Percentiles rank a stretch among this genome's conserved stretches.
Conservation (phyloP, 495 filamentous ascomycete species). For the Delitschia confertaspora region DNA sequence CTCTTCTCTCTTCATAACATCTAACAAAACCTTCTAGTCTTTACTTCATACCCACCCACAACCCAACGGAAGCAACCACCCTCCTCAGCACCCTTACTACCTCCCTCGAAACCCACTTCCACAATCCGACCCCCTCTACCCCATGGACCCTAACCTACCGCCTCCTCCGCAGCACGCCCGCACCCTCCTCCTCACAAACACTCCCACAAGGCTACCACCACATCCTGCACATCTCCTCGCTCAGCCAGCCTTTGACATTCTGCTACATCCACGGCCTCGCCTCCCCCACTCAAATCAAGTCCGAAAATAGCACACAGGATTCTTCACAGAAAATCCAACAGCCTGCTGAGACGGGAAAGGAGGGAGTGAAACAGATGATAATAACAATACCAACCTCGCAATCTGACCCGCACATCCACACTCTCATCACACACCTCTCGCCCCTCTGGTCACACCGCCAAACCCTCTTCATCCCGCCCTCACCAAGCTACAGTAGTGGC, state of each 20-base stretch:
- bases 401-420: constrained; percentile 1
- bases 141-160: constrained; percentile 9
- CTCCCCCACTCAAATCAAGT: not conserved
- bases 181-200: too few species aligned
- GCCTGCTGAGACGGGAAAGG: too few species aligned
- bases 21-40: constrained; percentile 2
- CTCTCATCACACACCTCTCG: not conserved
- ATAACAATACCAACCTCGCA: constrained; percentile 11
- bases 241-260: constrained; percentile 4
- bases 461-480: constrained; percentile 1
- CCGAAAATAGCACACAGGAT: not conserved
- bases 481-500: constrained; percentile 3
- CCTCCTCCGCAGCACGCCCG: constrained; percentile 17
- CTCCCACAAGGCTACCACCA: constrained; percentile 2
- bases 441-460: constrained; percentile 12
- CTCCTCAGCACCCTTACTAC: constrained; percentile 7
- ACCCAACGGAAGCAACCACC: constrained; percentile 1
- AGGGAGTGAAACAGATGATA: too few species aligned
- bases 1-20: not conserved
- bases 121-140: constrained; percentile 1
- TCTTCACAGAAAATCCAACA: not conserved
- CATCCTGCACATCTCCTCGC: constrained; percentile 4
- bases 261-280: constrained; percentile 11
- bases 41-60: constrained; percentile 16
- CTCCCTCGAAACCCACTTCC: constrained; percentile 8